These are phyloP conservation scores for Beta lomatogona DNA, from an alignment of 179 eudicot genomes.

Conservation along the genomic window DNA sequence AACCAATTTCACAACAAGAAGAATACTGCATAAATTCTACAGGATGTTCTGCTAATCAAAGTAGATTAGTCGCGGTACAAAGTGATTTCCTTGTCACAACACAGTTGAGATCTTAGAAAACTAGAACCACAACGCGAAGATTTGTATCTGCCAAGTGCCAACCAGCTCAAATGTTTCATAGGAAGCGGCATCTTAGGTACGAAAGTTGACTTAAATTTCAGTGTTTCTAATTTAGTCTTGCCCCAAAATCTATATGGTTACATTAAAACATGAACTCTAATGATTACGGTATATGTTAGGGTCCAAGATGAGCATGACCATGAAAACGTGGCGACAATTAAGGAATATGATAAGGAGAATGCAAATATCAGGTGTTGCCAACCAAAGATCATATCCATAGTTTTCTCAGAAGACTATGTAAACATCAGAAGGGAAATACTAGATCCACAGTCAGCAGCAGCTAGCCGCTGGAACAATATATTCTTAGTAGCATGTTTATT, in stretches of 20 bases:
- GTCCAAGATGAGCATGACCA: not conserved
- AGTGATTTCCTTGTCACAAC: too few relatives aligned
- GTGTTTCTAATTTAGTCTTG: too few relatives aligned
- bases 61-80: too few relatives aligned
- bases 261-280: not conserved
- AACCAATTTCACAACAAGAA: too few relatives aligned
- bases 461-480: conserved; percentile 61
- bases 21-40: too few relatives aligned
- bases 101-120: too few relatives aligned
- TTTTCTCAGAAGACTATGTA: conserved; percentile 63
- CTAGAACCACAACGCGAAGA: too few relatives aligned
- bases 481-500: conserved; percentile 57
- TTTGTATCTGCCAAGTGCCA: too few relatives aligned
- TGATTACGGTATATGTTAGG: not conserved
- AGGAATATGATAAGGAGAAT: not conserved
- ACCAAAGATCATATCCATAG: conserved; percentile 50
- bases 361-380: not conserved
- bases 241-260: not conserved
- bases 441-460: conserved; percentile 54
- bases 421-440: conserved; percentile 49
- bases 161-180: not conserved
- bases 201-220: not conserved
- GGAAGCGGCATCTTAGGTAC: not conserved
- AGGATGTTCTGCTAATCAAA: too few relatives aligned
- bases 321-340: not conserved